These are phyloP conservation scores for Moesziomyces sp. DNA, from an alignment of 1,284 basidiomycete genomes.

Conservation along the genomic window DNA sequence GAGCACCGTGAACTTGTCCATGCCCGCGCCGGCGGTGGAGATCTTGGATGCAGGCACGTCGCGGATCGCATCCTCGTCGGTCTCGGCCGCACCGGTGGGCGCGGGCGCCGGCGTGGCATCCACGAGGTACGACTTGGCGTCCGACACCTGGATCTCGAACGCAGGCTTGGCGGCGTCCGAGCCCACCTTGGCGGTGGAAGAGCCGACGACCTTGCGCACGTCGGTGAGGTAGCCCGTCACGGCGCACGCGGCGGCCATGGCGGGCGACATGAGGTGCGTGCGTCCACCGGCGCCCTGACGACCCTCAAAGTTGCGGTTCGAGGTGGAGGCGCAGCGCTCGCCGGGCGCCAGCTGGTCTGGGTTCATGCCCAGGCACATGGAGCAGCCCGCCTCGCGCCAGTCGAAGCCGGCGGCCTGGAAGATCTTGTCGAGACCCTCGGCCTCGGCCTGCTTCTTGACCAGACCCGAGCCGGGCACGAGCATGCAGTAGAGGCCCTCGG, in stretches of 20 bases:
- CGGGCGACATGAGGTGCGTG: conserved; percentile 65
- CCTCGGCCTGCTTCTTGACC: conserved; percentile 67
- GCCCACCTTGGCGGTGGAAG: conserved; percentile 42
- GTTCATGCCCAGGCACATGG: conserved; percentile 68
- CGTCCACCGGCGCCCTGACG: conserved; percentile 65
- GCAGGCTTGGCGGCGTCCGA: conserved; percentile 48
- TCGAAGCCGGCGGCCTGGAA: conserved; percentile 67
- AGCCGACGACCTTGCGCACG: conserved; percentile 60
- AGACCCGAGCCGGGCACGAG: conserved; percentile 66
- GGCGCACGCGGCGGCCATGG: conserved; percentile 66
- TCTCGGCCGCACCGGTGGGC: conserved; percentile 31
- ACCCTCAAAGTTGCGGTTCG: conserved; percentile 68
- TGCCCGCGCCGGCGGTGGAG: conserved; percentile 49
- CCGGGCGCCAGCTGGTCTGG: conserved; percentile 66
- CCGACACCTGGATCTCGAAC: conserved; percentile 57
- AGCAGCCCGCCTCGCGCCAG: conserved; percentile 67
- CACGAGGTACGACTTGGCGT: conserved; percentile 58
- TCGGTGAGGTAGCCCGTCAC: conserved; percentile 66
- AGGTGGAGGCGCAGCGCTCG: conserved; percentile 67
- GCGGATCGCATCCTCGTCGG: conserved; percentile 55
- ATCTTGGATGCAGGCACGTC: conserved; percentile 42
- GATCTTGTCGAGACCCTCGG: conserved; percentile 67
- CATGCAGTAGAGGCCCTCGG: conserved; percentile 62
- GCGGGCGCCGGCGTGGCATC: conserved; percentile 42
- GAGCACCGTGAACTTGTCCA: conserved; percentile 62